Percentiles rank a stretch among this genome's conserved stretches.
Conservation (phyloP, 1,284 basidiomycete genomes). For the Microbotryomycetes sp. region DNA sequence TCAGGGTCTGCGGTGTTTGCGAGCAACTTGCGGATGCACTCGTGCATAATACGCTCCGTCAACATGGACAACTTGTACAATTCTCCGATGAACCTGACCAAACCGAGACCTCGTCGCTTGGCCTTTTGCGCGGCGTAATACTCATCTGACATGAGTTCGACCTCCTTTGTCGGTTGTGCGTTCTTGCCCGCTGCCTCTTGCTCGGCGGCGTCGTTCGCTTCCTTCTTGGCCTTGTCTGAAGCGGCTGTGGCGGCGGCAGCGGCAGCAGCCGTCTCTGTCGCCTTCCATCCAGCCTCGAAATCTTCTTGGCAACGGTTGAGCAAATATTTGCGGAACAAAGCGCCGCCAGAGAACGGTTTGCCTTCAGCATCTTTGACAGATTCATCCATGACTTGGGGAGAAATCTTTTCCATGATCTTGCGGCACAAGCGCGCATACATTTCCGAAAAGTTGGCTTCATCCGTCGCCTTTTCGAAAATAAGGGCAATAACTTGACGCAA, state of each 20-base stretch:
- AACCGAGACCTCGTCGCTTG: slow-evolving; percentile 90
- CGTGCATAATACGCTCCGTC: slow-evolving; percentile 89
- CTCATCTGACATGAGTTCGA: slow-evolving; percentile 72
- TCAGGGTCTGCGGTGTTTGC: slow-evolving; percentile 88
- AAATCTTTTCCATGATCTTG: slow-evolving; percentile 87
- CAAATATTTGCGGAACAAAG: slow-evolving; percentile 81
- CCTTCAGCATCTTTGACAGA: slow-evolving; percentile 67
- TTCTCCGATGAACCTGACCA: slow-evolving; percentile 96
- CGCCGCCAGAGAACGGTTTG: slow-evolving; percentile 75
- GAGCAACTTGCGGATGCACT: slow-evolving; percentile 90
- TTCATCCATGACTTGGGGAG: slow-evolving; percentile 77
- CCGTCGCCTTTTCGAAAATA: slow-evolving; percentile 94
- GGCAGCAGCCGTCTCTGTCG: slow-evolving; percentile 48
- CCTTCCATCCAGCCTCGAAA: slow-evolving; percentile 75
- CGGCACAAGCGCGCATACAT: slow-evolving; percentile 94
- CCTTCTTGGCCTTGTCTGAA: slow-evolving; percentile 51
- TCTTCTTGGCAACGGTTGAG: slow-evolving; percentile 89
- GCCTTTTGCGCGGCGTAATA: slow-evolving; percentile 96
- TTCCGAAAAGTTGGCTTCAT: slow-evolving; percentile 89
- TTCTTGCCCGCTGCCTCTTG: slow-evolving; percentile 38
- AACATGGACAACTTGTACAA: slow-evolving; percentile 95
- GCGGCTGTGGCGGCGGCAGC: slow-evolving; percentile 51
- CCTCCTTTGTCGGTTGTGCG: slow-evolving; percentile 37
- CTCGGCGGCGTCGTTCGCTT: slow-evolving; percentile 45
- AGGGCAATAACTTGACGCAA: slow-evolving; percentile 92